A percentile compares a stretch with the other conserved stretches of the same genome.
Conservation (phyloP, 164 flowering plant species). For the Taxillus chinensis region DNA sequence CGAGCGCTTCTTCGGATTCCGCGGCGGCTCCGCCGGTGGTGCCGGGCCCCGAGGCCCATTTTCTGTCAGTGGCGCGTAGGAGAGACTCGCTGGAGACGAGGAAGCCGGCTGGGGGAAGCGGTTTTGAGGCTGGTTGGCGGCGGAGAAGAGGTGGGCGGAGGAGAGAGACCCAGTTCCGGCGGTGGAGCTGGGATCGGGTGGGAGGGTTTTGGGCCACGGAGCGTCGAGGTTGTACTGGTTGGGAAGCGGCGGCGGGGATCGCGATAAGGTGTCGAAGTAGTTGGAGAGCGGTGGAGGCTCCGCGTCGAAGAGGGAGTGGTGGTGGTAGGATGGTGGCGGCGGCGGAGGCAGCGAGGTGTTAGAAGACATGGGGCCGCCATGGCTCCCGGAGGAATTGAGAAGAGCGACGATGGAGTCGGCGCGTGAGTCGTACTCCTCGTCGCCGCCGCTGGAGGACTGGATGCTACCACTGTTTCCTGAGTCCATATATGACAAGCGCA, state of each 20-base stretch:
- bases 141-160: too few species aligned
- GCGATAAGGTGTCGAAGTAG: background rate
- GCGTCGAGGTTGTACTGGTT: background rate
- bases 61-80: too few species aligned
- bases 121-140: too few species aligned
- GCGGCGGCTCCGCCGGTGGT: background rate
- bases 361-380: too few species aligned
- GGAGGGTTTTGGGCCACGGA: background rate
- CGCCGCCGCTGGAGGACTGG: conserved; percentile 58
- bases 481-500: conserved; percentile 26
- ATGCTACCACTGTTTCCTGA: conserved; percentile 57
- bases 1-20: background rate
- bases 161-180: too few species aligned
- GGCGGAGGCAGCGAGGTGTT: background rate
- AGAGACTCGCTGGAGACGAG: too few species aligned
- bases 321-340: conserved; percentile 3
- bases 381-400: conserved; percentile 2
- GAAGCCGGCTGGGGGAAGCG: too few species aligned
- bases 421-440: conserved; percentile 45
- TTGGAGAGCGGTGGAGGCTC: background rate
- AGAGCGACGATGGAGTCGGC: conserved; percentile 21
- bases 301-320: background rate
- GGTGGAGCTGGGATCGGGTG: background rate
- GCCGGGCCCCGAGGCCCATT: too few species aligned
- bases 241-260: background rate